Base-by-base conservation (phyloP, 768 basidiomycete species). In the Leccinellum luteum region DNA sequence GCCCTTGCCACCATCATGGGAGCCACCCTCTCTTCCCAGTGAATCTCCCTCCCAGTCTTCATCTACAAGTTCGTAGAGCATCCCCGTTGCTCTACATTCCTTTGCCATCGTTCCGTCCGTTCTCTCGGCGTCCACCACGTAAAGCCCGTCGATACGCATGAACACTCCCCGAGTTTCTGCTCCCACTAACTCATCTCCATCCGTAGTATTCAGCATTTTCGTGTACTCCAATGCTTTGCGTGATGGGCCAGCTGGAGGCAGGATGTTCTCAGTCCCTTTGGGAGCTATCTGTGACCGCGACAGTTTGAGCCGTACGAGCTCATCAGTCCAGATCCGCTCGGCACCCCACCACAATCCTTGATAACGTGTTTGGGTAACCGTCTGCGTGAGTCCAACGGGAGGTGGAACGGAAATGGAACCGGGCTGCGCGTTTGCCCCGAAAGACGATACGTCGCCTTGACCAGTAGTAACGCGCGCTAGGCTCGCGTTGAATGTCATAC, bases 311-410 rank as follows among this genome's bases (percentile, higher is more conserved):
- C 93, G 83, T 35, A 94, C 82, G 55, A 94, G 81, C 60, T 96
- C 93, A 57, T 89, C 90, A 5, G 81, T 76, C 92, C 93, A 96
- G 53, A 94, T 90, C 30, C 90, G 81, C 66, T 94, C 93, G 1
- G 86, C 84, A 8, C 94, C 94, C 87, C 89, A 90, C 92, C 92
- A 96, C 8, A 94, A 67, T 2, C 90, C 90, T 66, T 92, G 89
- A 66, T 84, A 92, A 43, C 84, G 77, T 50, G 73, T 79, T 65
- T 89, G 87, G 0, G 72, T 74, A 30, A 78, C 66, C 1, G 65
- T 69, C 50, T 78, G 75, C 8, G 60, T 52, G 31, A 63, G 65
- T 43, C 61, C 30, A 21, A 73, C 21, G 12, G 54, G 65, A 0
- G 53, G 52, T 25, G 64, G 66, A 21, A 60, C 58, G 2, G 66